A percentile compares a stretch with the other conserved stretches of the same genome.
phyloP scores from a whole-genome alignment of 1,284 basidiomycete species.

The Ceraceosorus guamensis region DNA sequence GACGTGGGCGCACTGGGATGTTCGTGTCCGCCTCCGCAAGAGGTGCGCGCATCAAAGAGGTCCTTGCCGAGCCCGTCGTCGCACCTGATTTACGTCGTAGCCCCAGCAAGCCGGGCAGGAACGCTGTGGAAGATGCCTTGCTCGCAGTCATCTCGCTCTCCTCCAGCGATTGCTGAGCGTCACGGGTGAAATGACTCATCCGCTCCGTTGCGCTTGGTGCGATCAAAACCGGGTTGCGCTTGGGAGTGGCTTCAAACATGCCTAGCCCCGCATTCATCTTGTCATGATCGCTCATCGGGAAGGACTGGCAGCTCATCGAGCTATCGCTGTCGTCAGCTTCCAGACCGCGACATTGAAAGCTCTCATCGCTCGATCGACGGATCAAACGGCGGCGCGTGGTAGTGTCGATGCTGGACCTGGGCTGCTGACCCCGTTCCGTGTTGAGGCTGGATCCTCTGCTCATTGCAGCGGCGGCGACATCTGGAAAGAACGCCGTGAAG shows the following conservation, averaged over 20 bases:
- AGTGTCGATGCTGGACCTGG: too few relatives aligned
- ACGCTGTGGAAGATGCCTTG: not conserved
- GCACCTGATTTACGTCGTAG: not conserved
- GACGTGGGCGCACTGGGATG: not conserved
- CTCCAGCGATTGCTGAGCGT: not conserved
- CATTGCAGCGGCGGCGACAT: too few relatives aligned
- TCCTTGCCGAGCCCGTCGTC: too few relatives aligned
- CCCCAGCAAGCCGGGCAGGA: too few relatives aligned
- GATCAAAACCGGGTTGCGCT: not conserved
- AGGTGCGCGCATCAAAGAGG: not conserved
- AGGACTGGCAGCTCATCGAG: not conserved
- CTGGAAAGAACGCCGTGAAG: too few relatives aligned
- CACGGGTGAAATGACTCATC: not conserved
- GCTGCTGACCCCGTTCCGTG: too few relatives aligned
- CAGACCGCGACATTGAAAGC: not conserved
- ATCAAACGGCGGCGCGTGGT: not conserved
- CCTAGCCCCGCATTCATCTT: not conserved
- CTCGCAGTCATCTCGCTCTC: not conserved
- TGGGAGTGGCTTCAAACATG: too few relatives aligned
- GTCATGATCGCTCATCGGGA: not conserved
- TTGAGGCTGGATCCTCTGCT: too few relatives aligned
- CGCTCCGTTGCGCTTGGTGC: not conserved
- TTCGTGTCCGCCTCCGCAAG: not conserved
- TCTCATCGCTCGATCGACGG: not conserved
- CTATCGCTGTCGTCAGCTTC: not conserved